Conservation (phyloP, 116 monocot genomes). For the Trichopus zeylanicus region DNA sequence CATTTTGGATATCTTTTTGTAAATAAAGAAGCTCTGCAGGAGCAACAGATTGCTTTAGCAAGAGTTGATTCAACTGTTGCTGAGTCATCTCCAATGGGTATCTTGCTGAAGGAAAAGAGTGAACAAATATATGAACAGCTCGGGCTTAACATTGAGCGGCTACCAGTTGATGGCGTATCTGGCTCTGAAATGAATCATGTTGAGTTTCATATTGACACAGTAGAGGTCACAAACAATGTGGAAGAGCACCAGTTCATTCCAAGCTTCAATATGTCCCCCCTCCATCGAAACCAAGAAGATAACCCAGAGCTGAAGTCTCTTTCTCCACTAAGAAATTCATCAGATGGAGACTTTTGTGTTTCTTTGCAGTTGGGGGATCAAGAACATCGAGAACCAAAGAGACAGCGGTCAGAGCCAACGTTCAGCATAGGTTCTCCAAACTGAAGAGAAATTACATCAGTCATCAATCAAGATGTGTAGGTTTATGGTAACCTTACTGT, state of each 20-base stretch:
- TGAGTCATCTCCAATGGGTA: constrained; percentile 33
- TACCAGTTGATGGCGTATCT: constrained; percentile 15
- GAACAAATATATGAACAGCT: constrained; percentile 45
- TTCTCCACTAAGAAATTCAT: constrained; percentile 24
- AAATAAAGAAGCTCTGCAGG: constrained; percentile 40
- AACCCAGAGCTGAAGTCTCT: constrained; percentile 18
- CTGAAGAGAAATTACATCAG: constrained; percentile 14
- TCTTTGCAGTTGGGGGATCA: constrained; percentile 60
- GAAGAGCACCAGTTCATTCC: constrained; percentile 42
- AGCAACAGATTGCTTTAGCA: constrained; percentile 38
- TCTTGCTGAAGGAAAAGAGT: constrained; percentile 25
- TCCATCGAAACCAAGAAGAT: constrained; percentile 19
- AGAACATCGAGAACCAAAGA: constrained; percentile 47
- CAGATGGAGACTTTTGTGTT: constrained; percentile 50
- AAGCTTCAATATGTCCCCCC: constrained; percentile 4
- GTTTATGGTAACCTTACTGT: too few species aligned
- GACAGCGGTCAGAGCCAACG: constrained; percentile 22
- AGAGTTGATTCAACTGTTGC: constrained; percentile 35
- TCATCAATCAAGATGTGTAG: background rate
- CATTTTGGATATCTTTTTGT: too few species aligned
- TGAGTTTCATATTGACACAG: constrained; percentile 35
- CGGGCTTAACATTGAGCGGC: constrained; percentile 33
- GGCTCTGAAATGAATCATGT: constrained; percentile 14
- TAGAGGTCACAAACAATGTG: constrained; percentile 22
- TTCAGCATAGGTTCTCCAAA: constrained; percentile 18